phyloP scores from a whole-genome alignment of 805 yeast genomes.

The Candida michaelii region DNA sequence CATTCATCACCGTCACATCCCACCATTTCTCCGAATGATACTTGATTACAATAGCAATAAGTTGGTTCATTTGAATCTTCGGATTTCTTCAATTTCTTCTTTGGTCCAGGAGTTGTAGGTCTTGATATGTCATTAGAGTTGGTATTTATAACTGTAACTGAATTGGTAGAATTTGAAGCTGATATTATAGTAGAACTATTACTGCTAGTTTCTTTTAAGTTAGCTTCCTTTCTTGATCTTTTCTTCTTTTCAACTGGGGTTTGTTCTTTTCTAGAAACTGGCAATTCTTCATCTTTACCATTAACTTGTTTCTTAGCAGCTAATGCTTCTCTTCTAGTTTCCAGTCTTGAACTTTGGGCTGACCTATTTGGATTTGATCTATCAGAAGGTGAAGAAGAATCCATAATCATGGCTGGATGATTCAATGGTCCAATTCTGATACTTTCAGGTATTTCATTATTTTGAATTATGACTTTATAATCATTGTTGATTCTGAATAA shows the following conservation, averaged over 20 bases:
- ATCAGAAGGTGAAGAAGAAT: slow-evolving; percentile 48
- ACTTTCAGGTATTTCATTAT: slow-evolving; percentile 78
- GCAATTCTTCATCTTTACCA: slow-evolving; percentile 21
- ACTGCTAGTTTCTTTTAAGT: slow-evolving; percentile 1
- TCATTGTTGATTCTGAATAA: slow-evolving; percentile 75
- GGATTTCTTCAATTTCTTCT: slow-evolving; percentile 22
- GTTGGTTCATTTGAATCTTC: slow-evolving; percentile 60
- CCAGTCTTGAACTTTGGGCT: slow-evolving; percentile 76
- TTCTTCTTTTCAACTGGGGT: slow-evolving; percentile 21
- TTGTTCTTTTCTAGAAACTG: slow-evolving; percentile 15
- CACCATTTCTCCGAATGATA: slow-evolving; percentile 98
- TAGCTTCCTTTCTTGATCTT: slow-evolving; percentile 14
- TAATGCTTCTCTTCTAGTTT: slow-evolving; percentile 86
- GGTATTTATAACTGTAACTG: slow-evolving; percentile 1
- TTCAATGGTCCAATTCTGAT: slow-evolving; percentile 75
- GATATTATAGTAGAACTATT: slow-evolving; percentile 3
- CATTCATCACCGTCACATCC: slow-evolving; percentile 97
- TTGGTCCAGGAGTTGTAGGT: slow-evolving; percentile 19
- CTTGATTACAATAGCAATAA: slow-evolving; percentile 95
- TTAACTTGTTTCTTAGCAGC: slow-evolving; percentile 77
- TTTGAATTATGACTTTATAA: slow-evolving; percentile 66
- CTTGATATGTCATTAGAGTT: slow-evolving; percentile 17
- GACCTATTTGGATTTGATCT: slow-evolving; percentile 43
- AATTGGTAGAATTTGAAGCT: neutral
- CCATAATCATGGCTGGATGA: slow-evolving; percentile 87